phyloP scores from a whole-genome alignment of 805 yeast species.

The Phaffomyces opuntiae region DNA sequence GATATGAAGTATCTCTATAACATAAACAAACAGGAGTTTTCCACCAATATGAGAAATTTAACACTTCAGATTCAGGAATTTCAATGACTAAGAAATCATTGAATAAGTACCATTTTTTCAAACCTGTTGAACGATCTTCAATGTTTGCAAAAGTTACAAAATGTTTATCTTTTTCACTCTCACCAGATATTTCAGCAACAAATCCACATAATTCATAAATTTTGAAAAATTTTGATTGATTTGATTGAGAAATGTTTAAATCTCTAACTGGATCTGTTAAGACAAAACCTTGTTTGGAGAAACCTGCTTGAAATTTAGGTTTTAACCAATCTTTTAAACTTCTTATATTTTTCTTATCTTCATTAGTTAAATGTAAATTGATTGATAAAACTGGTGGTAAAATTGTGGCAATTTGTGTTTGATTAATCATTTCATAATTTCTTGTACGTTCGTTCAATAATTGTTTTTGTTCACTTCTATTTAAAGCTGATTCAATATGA shows the following conservation, averaged over 20 bases:
- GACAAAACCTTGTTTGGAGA: constrained; percentile 21
- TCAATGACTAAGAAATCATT: constrained; percentile 86
- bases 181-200: constrained; percentile 51
- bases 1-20: constrained; percentile 46
- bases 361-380: constrained; percentile 48
- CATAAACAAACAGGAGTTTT: constrained; percentile 71
- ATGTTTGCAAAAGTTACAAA: constrained; percentile 53
- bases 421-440: constrained; percentile 47
- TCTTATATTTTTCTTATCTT: constrained; percentile 47
- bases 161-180: constrained; percentile 45
- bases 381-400: constrained; percentile 62
- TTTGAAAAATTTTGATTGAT: constrained; percentile 13
- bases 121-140: constrained; percentile 25
- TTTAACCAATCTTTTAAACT: constrained; percentile 51
- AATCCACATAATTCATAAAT: constrained; percentile 62
- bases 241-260: neutral
- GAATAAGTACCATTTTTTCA: constrained; percentile 66
- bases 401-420: constrained; percentile 40
- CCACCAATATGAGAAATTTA: constrained; percentile 70
- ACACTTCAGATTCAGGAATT: constrained; percentile 69
- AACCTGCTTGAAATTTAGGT: constrained; percentile 48
- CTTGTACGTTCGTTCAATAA: constrained; percentile 48
- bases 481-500: constrained; percentile 57
- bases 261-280: constrained; percentile 7
- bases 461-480: constrained; percentile 40